These are phyloP conservation scores for Rhododendron griersonianum DNA, from an alignment of 148 eudicot species.

Conservation along the genomic window DNA sequence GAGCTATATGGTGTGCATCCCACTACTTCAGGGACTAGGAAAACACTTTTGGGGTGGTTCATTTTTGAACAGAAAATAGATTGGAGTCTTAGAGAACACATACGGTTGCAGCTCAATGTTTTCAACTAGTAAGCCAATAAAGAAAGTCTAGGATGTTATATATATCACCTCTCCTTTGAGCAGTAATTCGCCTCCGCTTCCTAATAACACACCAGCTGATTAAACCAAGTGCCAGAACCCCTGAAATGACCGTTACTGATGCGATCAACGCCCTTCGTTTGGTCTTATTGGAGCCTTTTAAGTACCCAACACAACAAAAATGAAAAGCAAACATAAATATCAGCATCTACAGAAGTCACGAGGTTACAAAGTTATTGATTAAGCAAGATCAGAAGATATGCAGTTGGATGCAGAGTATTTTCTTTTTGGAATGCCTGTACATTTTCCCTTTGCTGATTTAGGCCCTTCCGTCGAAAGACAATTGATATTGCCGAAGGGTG, in stretches of 20 bases:
- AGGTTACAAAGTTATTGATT: neutral
- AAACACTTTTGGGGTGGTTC: neutral
- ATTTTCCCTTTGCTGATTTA: neutral
- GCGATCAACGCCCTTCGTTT: constrained; percentile 15
- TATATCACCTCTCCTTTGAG: too few species aligned
- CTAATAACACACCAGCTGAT: too few species aligned
- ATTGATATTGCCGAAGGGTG: neutral
- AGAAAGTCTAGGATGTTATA: too few species aligned
- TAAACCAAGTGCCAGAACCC: constrained; percentile 1
- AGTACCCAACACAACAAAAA: neutral
- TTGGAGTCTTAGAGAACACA: neutral
- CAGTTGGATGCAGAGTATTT: neutral
- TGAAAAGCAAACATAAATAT: neutral
- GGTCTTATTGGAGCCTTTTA: neutral
- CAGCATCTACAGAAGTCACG: neutral
- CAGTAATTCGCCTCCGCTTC: too few species aligned
- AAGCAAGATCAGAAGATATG: neutral
- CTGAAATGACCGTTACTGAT: neutral
- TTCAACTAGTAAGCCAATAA: neutral
- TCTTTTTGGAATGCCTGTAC: neutral
- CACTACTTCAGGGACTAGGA: neutral
- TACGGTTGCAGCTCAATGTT: neutral
- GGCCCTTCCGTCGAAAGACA: neutral
- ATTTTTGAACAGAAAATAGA: neutral
- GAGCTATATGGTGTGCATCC: too few species aligned